These are phyloP conservation scores for Pistacia integerrima DNA, from an alignment of 345 rosid genomes.

Conservation along the genomic window DNA sequence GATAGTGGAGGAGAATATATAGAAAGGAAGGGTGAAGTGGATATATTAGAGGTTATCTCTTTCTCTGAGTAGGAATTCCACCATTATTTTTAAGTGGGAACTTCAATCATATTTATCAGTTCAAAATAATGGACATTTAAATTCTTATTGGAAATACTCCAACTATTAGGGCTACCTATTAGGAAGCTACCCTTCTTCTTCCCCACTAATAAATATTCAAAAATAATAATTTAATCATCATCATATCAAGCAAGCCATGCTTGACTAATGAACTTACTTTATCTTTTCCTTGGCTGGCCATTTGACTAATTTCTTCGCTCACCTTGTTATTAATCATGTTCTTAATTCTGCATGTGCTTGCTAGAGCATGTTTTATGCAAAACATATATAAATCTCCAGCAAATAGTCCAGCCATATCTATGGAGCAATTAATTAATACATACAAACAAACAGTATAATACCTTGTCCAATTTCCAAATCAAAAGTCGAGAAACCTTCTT, in stretches of 20 bases:
- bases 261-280: conserved; percentile 6
- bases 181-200: not conserved
- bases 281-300: not conserved
- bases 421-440: too few relatives aligned
- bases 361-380: too few relatives aligned
- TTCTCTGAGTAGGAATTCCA: conserved; percentile 35
- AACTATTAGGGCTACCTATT: conserved; percentile 1
- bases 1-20: not conserved
- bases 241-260: conserved; percentile 11
- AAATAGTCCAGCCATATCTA: too few relatives aligned
- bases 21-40: not conserved
- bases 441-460: too few relatives aligned
- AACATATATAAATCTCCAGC: too few relatives aligned
- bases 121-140: not conserved
- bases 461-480: too few relatives aligned
- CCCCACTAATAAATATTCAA: conserved; percentile 8
- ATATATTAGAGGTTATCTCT: not conserved
- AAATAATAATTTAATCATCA: not conserved
- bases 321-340: too few relatives aligned
- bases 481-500: too few relatives aligned
- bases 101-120: conserved; percentile 4
- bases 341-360: not conserved
- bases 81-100: conserved; percentile 24
- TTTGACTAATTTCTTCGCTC: not conserved
- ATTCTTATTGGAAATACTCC: conserved; percentile 7